phyloP scores from a whole-genome alignment of 2,329 filamentous ascomycete species.

The Tolypocladium tropicale region DNA sequence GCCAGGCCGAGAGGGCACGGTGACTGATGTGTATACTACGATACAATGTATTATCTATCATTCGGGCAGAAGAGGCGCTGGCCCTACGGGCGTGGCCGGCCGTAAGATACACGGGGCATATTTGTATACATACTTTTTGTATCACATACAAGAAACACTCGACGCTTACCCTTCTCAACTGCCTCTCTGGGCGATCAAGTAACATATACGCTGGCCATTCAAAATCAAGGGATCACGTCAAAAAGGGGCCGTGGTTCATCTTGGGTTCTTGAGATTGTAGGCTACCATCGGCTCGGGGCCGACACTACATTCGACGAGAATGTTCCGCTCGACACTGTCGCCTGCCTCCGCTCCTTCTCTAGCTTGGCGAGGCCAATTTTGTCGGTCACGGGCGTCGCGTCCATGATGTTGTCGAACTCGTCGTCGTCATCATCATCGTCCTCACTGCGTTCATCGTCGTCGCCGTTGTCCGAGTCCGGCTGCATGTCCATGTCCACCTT shows the following conservation, averaged over 20 bases:
- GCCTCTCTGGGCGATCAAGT: neutral
- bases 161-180: neutral
- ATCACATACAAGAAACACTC: neutral
- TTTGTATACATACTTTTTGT: neutral
- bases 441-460: conserved; percentile 44
- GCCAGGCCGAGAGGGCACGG: neutral
- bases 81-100: neutral
- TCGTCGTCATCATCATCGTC: conserved; percentile 59
- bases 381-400: conserved; percentile 83
- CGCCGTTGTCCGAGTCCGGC: conserved; percentile 53
- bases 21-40: neutral
- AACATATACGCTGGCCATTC: neutral
- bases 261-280: neutral
- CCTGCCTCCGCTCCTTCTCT: conserved; percentile 42
- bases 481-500: conserved; percentile 47
- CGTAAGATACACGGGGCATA: neutral
- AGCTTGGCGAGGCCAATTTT: conserved; percentile 56
- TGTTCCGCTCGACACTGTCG: conserved; percentile 36
- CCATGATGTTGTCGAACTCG: conserved; percentile 87
- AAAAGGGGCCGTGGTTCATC: neutral
- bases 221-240: too few species aligned
- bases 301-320: conserved; percentile 39
- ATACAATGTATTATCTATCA: neutral
- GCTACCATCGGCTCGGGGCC: conserved; percentile 37
- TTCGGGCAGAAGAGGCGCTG: neutral